phyloP scores from a whole-genome alignment of 1,284 basidiomycete genomes.

The Cryptococcus sp. region DNA sequence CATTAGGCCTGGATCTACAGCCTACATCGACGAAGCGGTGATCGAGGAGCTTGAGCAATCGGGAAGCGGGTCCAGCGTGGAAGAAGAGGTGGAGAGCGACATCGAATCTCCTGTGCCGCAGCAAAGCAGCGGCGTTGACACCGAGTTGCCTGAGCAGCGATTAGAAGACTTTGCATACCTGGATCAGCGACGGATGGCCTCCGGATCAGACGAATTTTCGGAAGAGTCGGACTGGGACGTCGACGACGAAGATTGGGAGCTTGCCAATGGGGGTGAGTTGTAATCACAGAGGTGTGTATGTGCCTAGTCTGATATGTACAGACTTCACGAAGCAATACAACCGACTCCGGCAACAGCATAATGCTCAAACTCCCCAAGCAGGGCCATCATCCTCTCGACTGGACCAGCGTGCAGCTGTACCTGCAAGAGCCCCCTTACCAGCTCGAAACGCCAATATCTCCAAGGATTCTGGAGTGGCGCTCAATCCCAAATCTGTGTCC shows the following conservation, averaged over 20 bases:
- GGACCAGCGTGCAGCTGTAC: constrained; percentile 14
- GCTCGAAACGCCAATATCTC: constrained; percentile 36
- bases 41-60: neutral
- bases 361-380: constrained; percentile 16
- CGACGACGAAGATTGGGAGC: constrained; percentile 90
- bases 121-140: neutral
- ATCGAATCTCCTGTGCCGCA: neutral
- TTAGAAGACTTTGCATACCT: neutral
- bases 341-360: constrained; percentile 70
- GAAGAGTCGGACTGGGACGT: constrained; percentile 52
- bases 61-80: constrained; percentile 31
- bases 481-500: constrained; percentile 83
- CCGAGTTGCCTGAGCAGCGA: neutral
- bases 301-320: constrained; percentile 40
- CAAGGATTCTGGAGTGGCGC: constrained; percentile 68
- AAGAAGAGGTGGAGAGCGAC: constrained; percentile 15
- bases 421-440: constrained; percentile 21
- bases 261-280: constrained; percentile 57
- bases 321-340: constrained; percentile 98
- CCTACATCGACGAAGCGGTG: constrained; percentile 24
- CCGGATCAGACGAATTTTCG: constrained; percentile 22
- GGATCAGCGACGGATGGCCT: neutral
- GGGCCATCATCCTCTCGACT: constrained; percentile 6
- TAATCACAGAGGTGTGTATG: neutral
- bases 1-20: constrained; percentile 12